Evolutionary conservation across 2,329 filamentous ascomycete species (phyloP).

Genomic region (Xylogone sp.): DNA sequence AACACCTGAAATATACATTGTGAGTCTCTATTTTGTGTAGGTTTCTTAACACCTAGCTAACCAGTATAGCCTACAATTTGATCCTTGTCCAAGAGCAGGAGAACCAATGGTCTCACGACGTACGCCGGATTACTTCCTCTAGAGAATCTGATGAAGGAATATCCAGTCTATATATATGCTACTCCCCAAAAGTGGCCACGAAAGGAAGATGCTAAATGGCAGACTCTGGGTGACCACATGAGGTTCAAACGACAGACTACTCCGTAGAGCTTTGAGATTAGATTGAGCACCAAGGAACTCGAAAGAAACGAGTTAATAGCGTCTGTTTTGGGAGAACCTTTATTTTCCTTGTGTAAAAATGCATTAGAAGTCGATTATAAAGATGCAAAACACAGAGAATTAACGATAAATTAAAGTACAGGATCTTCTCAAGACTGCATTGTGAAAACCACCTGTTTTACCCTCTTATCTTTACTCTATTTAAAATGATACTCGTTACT

Average conservation of each 20-base stretch:
- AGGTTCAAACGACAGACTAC: neutral
- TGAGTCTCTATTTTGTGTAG: slow-evolving; percentile 47
- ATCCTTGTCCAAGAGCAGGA: slow-evolving; percentile 93
- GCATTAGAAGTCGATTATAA: slow-evolving; percentile 24
- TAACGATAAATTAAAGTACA: neutral
- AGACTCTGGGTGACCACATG: slow-evolving; percentile 6
- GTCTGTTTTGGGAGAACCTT: slow-evolving; percentile 5
- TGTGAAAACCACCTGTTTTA: neutral
- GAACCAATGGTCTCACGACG: slow-evolving; percentile 98
- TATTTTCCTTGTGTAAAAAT: slow-evolving; percentile 22
- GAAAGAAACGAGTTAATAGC: slow-evolving; percentile 7
- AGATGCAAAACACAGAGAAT: slow-evolving; percentile 21
- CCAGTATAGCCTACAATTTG: slow-evolving; percentile 86
- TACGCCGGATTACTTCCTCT: slow-evolving; percentile 99
- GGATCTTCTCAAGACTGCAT: neutral
- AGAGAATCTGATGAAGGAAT: slow-evolving; percentile 32
- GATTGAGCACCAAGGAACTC: slow-evolving; percentile 5
- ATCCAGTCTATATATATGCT: neutral
- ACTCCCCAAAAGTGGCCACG: slow-evolving; percentile 13
- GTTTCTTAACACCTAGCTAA: slow-evolving; percentile 21
- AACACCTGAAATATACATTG: slow-evolving; percentile 99
- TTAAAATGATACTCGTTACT: too few relatives aligned
- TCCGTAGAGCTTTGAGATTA: neutral
- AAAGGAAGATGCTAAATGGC: slow-evolving; percentile 12
- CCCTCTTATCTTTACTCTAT: too few relatives aligned